These are phyloP conservation scores for Huntiella abstrusa DNA, from an alignment of 2,329 filamentous ascomycete species.

Conservation along the genomic window DNA sequence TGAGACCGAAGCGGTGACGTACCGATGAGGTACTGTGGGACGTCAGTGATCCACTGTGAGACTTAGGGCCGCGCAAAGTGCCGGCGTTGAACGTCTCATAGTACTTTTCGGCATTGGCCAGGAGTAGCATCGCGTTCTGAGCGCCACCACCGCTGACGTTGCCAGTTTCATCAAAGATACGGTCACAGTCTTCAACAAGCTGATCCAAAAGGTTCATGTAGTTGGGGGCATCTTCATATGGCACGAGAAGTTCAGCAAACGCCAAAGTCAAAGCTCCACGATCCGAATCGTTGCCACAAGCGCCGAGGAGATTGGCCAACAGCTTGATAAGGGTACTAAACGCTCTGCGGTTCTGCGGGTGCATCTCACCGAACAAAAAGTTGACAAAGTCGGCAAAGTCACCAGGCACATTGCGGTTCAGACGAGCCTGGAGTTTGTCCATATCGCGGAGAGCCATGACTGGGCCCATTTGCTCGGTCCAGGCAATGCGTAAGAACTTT, in stretches of 20 bases:
- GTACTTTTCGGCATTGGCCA: conserved; percentile 24
- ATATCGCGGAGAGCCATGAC: conserved; percentile 57
- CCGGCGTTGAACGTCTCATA: conserved; percentile 32
- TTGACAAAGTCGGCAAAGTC: conserved; percentile 56
- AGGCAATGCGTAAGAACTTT: conserved; percentile 75
- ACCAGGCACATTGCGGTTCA: conserved; percentile 46
- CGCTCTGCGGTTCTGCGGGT: conserved; percentile 53
- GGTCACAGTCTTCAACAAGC: conserved; percentile 74
- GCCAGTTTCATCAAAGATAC: conserved; percentile 53
- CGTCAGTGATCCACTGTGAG: conserved; percentile 53
- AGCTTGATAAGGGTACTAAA: conserved; percentile 72
- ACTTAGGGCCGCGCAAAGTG: conserved; percentile 36
- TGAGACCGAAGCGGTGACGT: conserved; percentile 65
- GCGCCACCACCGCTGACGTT: conserved; percentile 10
- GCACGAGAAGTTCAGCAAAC: conserved; percentile 69
- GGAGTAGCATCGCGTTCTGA: conserved; percentile 12
- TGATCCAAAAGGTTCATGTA: conserved; percentile 81
- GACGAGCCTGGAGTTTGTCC: conserved; percentile 51
- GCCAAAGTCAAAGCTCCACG: conserved; percentile 71
- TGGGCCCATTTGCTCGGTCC: conserved; percentile 74
- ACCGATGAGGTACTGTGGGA: conserved; percentile 69
- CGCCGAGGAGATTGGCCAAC: conserved; percentile 70
- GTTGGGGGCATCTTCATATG: conserved; percentile 42
- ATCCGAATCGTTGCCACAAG: conserved; percentile 79
- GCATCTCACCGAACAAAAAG: conserved; percentile 45